Base-by-base conservation (phyloP, 768 basidiomycete genomes). In the Mycena latifolia region DNA sequence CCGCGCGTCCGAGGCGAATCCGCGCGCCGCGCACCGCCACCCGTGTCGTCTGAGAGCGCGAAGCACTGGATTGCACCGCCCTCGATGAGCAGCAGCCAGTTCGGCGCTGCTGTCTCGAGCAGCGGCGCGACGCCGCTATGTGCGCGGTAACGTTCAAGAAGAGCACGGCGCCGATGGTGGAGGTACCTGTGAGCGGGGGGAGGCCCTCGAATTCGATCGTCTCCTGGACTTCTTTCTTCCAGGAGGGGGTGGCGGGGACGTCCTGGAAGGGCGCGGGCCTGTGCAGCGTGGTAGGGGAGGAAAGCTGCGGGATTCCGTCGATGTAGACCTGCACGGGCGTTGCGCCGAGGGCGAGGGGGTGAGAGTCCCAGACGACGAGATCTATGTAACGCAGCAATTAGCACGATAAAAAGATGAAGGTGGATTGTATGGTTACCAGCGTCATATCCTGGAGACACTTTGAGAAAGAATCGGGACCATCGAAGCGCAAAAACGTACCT, bases 301-400 rank as follows among this genome's bases (percentile, higher is more conserved):
- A 71, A 54, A 82, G 73, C 75, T 96, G 95, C 0, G 88, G 74
- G 61, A 95, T 91, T 12, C 94, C 94, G 69, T 96, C 95, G 59
- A 95, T 89, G 76, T 85, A 94, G 0, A 94, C 93, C 72, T 95
- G 93, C 5, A 80, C 76, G 0, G 95, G 94, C 1, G 93, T 94
- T 0, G 94, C 90, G 24, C 93, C 94, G 5, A 95, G 81, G 0
- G 86, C 73, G 27, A 96, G 82, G 0, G 94, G 95, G 75, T 95
- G 93, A 5, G 86, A 87, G 63, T 92, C 89, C 91, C 91, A 92
- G 18, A 88, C 73, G 33, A 84, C 85, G 33, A 86, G 66, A 67
- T 88, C 87, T 85, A 61, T 18, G 37, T 22, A 6, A 24, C n/a
- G n/a, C n/a, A n/a, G n/a, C n/a, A n/a, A n/a, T 29, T 33, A 33